Evolutionary conservation across 768 basidiomycete genomes (phyloP).

Genomic region (Podaxis rugospora): DNA sequence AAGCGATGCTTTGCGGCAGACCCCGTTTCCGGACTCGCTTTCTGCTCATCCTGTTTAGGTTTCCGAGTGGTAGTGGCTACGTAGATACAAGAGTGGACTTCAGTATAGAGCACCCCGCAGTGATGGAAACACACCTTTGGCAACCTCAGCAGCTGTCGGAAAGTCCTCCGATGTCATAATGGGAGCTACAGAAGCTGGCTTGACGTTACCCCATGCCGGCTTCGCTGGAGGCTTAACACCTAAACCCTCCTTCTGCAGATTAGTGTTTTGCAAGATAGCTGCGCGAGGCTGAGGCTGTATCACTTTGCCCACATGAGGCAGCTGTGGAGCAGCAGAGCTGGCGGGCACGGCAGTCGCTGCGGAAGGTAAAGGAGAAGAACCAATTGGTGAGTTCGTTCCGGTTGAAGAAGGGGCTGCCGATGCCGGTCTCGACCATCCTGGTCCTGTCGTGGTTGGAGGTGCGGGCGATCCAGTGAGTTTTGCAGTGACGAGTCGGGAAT

Average conservation of each 20-base stretch:
- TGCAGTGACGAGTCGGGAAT: conserved; percentile 81
- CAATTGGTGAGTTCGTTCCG: conserved; percentile 41
- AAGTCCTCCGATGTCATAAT: conserved; percentile 67
- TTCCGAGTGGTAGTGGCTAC: conserved; percentile 29
- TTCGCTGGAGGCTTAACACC: conserved; percentile 34
- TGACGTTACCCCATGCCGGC: conserved; percentile 72
- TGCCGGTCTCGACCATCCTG: conserved; percentile 76
- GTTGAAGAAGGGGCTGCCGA: conserved; percentile 61
- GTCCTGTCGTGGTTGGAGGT: conserved; percentile 39
- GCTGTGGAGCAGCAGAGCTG: conserved; percentile 38
- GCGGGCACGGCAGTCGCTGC: conserved; percentile 28
- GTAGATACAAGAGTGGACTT: conserved; percentile 1
- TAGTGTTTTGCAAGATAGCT: conserved; percentile 25
- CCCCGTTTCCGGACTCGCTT: conserved; percentile 40
- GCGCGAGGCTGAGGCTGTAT: conserved; percentile 63
- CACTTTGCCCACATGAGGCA: conserved; percentile 58
- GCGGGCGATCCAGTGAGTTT: conserved; percentile 73
- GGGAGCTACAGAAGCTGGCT: conserved; percentile 31
- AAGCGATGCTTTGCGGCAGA: conserved; percentile 54
- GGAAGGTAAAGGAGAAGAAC: conserved; percentile 34
- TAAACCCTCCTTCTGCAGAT: conserved; percentile 30
- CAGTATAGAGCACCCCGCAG: neutral
- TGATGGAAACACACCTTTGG: conserved; percentile 55
- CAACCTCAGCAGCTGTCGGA: conserved; percentile 95
- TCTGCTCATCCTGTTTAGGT: conserved; percentile 32